Conservation (phyloP, 139 green algal genomes). For the Chlorella sp. region DNA sequence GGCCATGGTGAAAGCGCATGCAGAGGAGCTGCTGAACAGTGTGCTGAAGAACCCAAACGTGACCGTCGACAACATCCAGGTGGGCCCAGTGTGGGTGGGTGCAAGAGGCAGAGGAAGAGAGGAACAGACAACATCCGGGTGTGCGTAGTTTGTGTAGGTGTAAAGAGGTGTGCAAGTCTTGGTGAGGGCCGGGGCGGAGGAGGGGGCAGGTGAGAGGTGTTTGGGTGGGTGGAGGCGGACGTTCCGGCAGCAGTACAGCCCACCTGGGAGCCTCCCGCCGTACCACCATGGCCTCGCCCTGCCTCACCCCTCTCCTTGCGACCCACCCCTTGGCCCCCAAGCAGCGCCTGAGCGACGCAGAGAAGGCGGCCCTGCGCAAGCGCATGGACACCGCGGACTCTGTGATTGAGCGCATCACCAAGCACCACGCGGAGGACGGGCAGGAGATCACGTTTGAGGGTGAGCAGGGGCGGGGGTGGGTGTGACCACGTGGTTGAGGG, state of each 20-base stretch:
- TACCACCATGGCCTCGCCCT: neutral
- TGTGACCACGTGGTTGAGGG: neutral
- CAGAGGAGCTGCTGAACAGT: constrained; percentile 44
- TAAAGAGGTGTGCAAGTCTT: neutral
- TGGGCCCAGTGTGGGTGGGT: no score
- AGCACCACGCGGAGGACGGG: constrained; percentile 15
- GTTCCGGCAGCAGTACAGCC: no score
- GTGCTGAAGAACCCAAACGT: constrained; percentile 57
- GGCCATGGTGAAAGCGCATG: constrained; percentile 47
- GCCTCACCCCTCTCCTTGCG: neutral
- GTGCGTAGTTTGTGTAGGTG: no score
- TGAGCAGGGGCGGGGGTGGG: neutral
- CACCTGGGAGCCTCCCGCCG: no score
- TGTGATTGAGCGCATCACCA: constrained; percentile 39
- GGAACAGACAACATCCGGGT: no score
- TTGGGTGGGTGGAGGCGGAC: no score
- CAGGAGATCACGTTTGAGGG: constrained; percentile 30
- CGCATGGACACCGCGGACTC: constrained; percentile 48
- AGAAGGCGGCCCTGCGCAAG: constrained; percentile 42
- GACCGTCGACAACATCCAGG: constrained; percentile 40
- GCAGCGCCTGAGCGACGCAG: constrained; percentile 41
- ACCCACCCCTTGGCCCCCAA: neutral
- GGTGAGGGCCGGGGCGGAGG: neutral
- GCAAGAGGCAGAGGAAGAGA: no score
- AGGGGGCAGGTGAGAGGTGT: neutral